Conservation (phyloP, 371 early-diverging fungal species). For the Mucor lusitanicus region DNA sequence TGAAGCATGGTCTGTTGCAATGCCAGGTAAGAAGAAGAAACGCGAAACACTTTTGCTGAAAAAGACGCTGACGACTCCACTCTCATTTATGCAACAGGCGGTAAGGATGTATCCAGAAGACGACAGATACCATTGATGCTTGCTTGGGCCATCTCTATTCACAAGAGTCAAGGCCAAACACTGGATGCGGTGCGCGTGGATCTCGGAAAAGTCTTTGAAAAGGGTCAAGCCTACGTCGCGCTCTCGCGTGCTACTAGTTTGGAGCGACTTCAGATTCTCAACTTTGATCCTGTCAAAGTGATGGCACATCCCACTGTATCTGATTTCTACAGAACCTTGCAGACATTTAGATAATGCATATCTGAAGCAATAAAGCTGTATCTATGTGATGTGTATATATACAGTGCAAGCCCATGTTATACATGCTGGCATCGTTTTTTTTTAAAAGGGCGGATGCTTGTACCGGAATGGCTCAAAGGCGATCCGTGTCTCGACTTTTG, state of each 20-base stretch:
- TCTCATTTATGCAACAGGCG: slow-evolving; percentile 10
- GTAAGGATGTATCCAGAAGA: slow-evolving; percentile 24
- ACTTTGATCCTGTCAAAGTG: slow-evolving; percentile 72
- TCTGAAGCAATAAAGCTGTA: too few species aligned
- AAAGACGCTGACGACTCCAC: too few species aligned
- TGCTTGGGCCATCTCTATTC: slow-evolving; percentile 76
- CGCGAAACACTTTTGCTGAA: too few species aligned
- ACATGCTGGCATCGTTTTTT: too few species aligned
- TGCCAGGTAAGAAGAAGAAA: slow-evolving; percentile 38
- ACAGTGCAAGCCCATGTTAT: too few species aligned
- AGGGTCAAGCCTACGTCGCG: slow-evolving; percentile 92
- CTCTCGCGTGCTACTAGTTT: slow-evolving; percentile 76
- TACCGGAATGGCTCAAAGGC: too few species aligned
- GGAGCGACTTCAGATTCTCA: slow-evolving; percentile 70
- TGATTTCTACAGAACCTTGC: slow-evolving; percentile 53
- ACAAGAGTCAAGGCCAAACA: slow-evolving; percentile 93
- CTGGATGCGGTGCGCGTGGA: slow-evolving; percentile 82
- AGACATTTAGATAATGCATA: slow-evolving; percentile 1
- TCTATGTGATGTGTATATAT: too few species aligned
- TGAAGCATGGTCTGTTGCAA: slow-evolving; percentile 64
- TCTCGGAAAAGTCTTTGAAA: slow-evolving; percentile 76
- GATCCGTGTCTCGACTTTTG: too few species aligned
- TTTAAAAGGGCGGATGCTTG: too few species aligned
- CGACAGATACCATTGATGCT: slow-evolving; percentile 71
- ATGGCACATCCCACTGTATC: slow-evolving; percentile 76